These are phyloP conservation scores for Prunus mongolica DNA, from an alignment of 306 rosid species.

Conservation along the genomic window DNA sequence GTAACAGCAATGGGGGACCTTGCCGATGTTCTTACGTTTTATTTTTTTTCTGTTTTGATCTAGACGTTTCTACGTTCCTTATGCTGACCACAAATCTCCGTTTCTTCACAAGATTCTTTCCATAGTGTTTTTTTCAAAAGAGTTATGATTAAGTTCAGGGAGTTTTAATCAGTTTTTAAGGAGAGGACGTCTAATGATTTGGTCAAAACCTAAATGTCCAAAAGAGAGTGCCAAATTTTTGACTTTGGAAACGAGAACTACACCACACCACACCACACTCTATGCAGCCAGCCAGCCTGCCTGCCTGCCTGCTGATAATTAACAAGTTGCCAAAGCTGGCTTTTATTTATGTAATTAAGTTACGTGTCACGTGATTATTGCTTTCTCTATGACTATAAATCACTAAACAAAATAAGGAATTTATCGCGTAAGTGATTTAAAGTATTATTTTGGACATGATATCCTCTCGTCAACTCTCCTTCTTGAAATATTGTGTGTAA, in stretches of 20 bases:
- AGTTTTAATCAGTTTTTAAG: background rate
- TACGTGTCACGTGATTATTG: background rate
- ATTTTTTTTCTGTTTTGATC: background rate
- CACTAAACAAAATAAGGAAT: accelerated
- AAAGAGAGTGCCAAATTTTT: background rate
- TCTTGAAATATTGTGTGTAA: too few species aligned
- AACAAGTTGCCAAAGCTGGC: background rate
- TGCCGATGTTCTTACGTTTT: background rate
- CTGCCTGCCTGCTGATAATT: background rate
- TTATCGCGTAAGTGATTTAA: too few species aligned
- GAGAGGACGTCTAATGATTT: background rate
- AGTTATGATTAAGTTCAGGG: background rate
- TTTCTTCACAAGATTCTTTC: background rate
- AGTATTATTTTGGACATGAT: too few species aligned
- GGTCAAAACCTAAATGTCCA: constrained; percentile 8
- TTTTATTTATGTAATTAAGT: background rate
- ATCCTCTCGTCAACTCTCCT: too few species aligned
- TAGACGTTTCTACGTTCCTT: constrained; percentile 14
- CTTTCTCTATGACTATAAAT: background rate
- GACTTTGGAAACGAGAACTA: background rate
- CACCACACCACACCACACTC: background rate
- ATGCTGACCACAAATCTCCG: constrained; percentile 20
- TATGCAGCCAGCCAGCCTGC: too few species aligned
- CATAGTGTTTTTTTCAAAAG: background rate
- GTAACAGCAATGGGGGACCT: constrained; percentile 12